These are phyloP conservation scores for Oenanthe sinensis DNA, from an alignment of 129 eudicot genomes.

Conservation along the genomic window DNA sequence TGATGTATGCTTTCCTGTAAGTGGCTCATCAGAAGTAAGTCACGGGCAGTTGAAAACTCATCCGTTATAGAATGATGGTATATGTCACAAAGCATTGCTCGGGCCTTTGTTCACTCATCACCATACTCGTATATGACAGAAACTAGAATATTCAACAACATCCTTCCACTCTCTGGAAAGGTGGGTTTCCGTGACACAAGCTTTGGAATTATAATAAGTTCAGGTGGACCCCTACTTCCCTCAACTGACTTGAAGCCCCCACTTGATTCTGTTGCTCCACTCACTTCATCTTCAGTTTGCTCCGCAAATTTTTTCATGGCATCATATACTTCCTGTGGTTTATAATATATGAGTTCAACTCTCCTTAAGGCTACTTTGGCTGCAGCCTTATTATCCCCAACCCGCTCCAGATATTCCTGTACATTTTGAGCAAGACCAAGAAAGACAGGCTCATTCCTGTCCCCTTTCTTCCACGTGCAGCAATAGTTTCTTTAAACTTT, in stretches of 20 bases:
- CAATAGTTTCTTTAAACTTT: constrained; percentile 76
- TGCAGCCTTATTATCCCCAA: constrained; percentile 72
- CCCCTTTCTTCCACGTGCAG: constrained; percentile 91
- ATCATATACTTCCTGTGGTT: constrained; percentile 80
- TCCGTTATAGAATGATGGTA: constrained; percentile 86
- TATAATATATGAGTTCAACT: constrained; percentile 85
- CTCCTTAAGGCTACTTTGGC: constrained; percentile 75
- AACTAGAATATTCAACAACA: constrained; percentile 72
- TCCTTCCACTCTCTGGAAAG: constrained; percentile 67
- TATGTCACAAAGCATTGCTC: constrained; percentile 96
- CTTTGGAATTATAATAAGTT: constrained; percentile 60
- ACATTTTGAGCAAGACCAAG: constrained; percentile 80
- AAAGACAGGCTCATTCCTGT: constrained; percentile 80
- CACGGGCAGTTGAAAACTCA: constrained; percentile 67
- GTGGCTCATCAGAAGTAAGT: constrained; percentile 89
- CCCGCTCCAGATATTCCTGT: constrained; percentile 62
- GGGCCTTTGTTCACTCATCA: constrained; percentile 95
- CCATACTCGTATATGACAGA: constrained; percentile 81
- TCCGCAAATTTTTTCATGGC: constrained; percentile 86
- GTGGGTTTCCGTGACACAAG: constrained; percentile 69
- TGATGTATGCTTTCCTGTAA: constrained; percentile 84
- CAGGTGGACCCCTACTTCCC: constrained; percentile 46
- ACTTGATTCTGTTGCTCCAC: constrained; percentile 29
- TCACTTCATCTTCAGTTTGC: constrained; percentile 32
- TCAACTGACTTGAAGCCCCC: constrained; percentile 37